These are phyloP conservation scores for Puya raimondii DNA, from an alignment of 176 grass and related monocot genomes.

Conservation along the genomic window DNA sequence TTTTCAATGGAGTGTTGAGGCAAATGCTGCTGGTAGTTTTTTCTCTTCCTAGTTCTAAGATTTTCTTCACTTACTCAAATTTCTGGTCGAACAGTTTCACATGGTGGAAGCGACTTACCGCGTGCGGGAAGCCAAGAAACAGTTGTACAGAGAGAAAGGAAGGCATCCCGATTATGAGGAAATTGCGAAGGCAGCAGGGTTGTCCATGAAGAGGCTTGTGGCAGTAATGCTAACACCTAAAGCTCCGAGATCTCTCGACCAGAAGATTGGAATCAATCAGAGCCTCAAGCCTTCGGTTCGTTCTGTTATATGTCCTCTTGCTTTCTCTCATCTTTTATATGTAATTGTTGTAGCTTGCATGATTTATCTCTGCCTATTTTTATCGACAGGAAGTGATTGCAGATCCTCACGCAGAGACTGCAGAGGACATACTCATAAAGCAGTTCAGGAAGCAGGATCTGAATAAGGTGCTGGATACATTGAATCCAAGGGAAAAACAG, in stretches of 20 bases:
- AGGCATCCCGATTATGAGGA: slow-evolving; percentile 54
- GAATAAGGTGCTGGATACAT: slow-evolving; percentile 46
- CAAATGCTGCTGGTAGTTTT: not conserved
- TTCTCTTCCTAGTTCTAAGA: not conserved
- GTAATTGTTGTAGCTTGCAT: not conserved
- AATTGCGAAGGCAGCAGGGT: slow-evolving; percentile 49
- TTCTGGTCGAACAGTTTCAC: slow-evolving; percentile 16
- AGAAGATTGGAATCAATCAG: slow-evolving; percentile 44
- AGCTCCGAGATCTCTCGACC: slow-evolving; percentile 45
- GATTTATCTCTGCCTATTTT: not conserved
- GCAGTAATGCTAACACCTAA: slow-evolving; percentile 58
- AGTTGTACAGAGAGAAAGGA: slow-evolving; percentile 36
- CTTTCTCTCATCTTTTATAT: not conserved
- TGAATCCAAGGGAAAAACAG: slow-evolving; percentile 53
- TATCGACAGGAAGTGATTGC: slow-evolving; percentile 52
- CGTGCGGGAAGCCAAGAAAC: slow-evolving; percentile 41
- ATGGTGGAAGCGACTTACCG: slow-evolving; percentile 62
- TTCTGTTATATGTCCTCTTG: slow-evolving; percentile 3
- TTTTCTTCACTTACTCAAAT: not conserved
- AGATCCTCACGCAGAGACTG: slow-evolving; percentile 58
- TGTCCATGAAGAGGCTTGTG: slow-evolving; percentile 44
- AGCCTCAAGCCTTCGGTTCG: slow-evolving; percentile 62
- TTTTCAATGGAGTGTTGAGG: not conserved
- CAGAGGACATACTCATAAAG: slow-evolving; percentile 48
- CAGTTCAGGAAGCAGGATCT: slow-evolving; percentile 57